Base-by-base conservation (phyloP, 2,329 filamentous ascomycete species). In the Pseudogymnoascus pannorum region DNA sequence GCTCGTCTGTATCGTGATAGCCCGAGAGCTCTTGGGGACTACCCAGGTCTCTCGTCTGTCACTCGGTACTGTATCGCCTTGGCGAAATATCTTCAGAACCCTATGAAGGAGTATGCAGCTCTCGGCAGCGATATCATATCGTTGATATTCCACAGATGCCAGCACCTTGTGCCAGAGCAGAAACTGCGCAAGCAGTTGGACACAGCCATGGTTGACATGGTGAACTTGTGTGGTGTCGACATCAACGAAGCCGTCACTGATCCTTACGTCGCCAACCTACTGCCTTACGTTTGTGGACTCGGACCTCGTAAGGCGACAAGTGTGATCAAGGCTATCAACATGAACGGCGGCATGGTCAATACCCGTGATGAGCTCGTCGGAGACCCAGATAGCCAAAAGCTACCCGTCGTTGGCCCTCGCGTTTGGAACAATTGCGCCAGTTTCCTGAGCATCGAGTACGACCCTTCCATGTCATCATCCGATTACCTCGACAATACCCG, bases 351-450 rank as follows among this genome's bases (percentile, higher is more conserved):
- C 16, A 83, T 88, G 38, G 88, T 97, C 26, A 87, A 87, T 66
- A 92, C 89, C 58, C 85, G 94, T 61, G 89, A 89, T 66, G 92
- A 97, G 71, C 84, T 99, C 40, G 85, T 97, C 5, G 93, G 93
- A 67, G 89, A 97, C 66, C 87, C 89, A 9, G 91, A 95, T 63
- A 87, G 86, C 66, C 87, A 87, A 66, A 87, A 88, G 72, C 71
- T 88, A 4, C 87, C 88, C 0, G 90, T 94, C 3, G 91, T 97
- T 69, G 91, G 92, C 1, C 88, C 91, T 11, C 88, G 90, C 65
- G 92, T 97, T 22, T 99, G 91, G 87, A 92, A 92, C 73, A 99
- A 99, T 73, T 97, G 92, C 71, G 92, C 94, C 62, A 97, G 92
- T 77, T 97, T 97, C 77, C 77, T 99, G 35, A 95, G 86, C 71